A percentile compares a stretch with the other conserved stretches of the same genome.
Conservation (phyloP, 768 basidiomycete genomes). For the Suillus tomentosus region DNA sequence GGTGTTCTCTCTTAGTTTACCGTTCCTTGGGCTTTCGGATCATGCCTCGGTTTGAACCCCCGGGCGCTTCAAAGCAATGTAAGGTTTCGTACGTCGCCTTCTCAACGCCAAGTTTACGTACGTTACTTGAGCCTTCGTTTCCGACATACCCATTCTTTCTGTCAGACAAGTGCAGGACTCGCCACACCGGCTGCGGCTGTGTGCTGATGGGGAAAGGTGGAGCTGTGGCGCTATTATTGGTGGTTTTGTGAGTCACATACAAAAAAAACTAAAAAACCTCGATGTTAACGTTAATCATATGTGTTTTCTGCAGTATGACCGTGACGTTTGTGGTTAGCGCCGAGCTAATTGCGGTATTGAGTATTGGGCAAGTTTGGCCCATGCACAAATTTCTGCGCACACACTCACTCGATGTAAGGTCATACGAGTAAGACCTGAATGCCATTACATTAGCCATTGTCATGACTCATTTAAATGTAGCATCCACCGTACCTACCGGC, state of each 20-base stretch:
- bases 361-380: conserved; percentile 25
- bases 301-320: conserved; percentile 25
- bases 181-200: conserved; percentile 36
- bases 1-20: conserved; percentile 43
- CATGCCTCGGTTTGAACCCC: conserved; percentile 32
- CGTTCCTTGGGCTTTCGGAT: conserved; percentile 35
- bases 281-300: background rate
- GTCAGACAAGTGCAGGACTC: conserved; percentile 25
- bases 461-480: conserved; percentile 16
- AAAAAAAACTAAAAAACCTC: no score
- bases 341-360: conserved; percentile 36
- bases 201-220: conserved; percentile 38
- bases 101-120: conserved; percentile 4
- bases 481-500: conserved; percentile 36
- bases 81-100: background rate
- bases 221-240: conserved; percentile 36
- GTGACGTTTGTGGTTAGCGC: conserved; percentile 38
- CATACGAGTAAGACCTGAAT: conserved; percentile 32
- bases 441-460: background rate
- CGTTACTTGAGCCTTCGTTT: conserved; percentile 33
- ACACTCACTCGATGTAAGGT: conserved; percentile 20
- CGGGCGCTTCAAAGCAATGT: conserved; percentile 22
- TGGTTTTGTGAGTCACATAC: conserved; percentile 26
- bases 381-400: background rate
- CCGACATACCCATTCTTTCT: conserved; percentile 34